Conservation (phyloP, 2,329 filamentous ascomycete genomes). For the Ceratocystis harringtonii region DNA sequence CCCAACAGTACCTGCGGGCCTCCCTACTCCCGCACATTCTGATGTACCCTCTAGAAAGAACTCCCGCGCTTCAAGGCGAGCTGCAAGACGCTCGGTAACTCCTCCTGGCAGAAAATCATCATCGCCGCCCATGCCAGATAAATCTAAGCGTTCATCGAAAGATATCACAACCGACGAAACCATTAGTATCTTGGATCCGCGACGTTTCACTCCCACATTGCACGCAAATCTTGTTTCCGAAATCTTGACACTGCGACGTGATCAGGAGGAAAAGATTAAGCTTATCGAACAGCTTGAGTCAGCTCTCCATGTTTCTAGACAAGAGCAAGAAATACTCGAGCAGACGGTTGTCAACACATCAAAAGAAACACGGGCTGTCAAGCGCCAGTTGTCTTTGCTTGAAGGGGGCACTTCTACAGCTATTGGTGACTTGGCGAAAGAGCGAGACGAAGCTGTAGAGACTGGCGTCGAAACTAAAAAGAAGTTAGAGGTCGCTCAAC, state of each 20-base stretch:
- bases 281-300: constrained; percentile 75
- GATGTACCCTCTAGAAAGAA: constrained; percentile 37
- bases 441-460: constrained; percentile 73
- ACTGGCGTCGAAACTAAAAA: constrained; percentile 55
- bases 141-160: constrained; percentile 37
- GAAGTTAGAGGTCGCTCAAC: constrained; percentile 63
- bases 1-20: constrained; percentile 37
- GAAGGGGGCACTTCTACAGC: constrained; percentile 82
- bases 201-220: constrained; percentile 84
- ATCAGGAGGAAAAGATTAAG: constrained; percentile 78
- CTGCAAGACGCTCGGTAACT: constrained; percentile 48
- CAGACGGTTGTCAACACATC: constrained; percentile 44
- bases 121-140: constrained; percentile 34
- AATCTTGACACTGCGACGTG: constrained; percentile 71
- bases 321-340: constrained; percentile 59
- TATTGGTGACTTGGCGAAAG: constrained; percentile 64
- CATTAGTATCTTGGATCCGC: constrained; percentile 66
- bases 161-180: constrained; percentile 52
- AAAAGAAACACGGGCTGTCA: constrained; percentile 66
- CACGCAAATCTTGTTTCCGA: constrained; percentile 92
- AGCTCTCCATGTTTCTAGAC: constrained; percentile 52
- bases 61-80: constrained; percentile 49
- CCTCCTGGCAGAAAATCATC: constrained; percentile 43
- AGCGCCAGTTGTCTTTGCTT: constrained; percentile 70
- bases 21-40: constrained; percentile 44